phyloP scores from a whole-genome alignment of 768 basidiomycete species.

The Heimioporus sp. region DNA sequence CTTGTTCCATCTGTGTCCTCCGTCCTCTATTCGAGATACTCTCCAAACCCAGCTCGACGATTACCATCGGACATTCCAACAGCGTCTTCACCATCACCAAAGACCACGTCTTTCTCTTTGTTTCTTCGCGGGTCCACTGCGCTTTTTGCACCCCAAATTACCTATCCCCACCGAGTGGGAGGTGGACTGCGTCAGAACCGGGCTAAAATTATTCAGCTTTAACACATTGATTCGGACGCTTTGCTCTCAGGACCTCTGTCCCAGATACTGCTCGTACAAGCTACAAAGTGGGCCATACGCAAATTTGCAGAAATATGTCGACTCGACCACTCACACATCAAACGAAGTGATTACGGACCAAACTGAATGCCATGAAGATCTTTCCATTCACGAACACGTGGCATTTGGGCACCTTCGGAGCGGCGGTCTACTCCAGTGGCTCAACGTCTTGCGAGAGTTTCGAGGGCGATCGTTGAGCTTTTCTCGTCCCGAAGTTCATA shows the following conservation, averaged over 20 bases:
- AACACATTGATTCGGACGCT: slow-evolving; percentile 16
- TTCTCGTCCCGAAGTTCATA: slow-evolving; percentile 36
- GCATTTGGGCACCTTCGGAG: slow-evolving; percentile 44
- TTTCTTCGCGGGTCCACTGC: slow-evolving; percentile 24
- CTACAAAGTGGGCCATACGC: slow-evolving; percentile 34
- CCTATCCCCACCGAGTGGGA: slow-evolving; percentile 14
- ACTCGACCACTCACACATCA: slow-evolving; percentile 34
- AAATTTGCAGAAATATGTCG: slow-evolving; percentile 36
- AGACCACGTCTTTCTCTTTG: slow-evolving; percentile 34
- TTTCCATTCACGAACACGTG: slow-evolving; percentile 43
- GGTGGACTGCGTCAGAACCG: slow-evolving; percentile 28
- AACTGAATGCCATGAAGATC: slow-evolving; percentile 34
- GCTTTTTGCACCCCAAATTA: too few species aligned
- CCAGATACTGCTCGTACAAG: slow-evolving; percentile 27
- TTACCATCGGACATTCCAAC: background rate
- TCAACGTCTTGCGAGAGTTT: slow-evolving; percentile 46
- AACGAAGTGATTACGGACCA: slow-evolving; percentile 44
- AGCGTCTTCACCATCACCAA: background rate
- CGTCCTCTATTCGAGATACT: background rate
- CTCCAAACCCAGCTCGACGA: slow-evolving; percentile 1
- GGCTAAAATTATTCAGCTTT: slow-evolving; percentile 27
- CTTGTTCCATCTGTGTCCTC: slow-evolving; percentile 33
- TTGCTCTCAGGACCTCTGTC: slow-evolving; percentile 7
- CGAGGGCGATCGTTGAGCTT: slow-evolving; percentile 37
- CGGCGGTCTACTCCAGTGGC: slow-evolving; percentile 48